phyloP scores from a whole-genome alignment of 768 basidiomycete genomes.

The Suillus variegatus region DNA sequence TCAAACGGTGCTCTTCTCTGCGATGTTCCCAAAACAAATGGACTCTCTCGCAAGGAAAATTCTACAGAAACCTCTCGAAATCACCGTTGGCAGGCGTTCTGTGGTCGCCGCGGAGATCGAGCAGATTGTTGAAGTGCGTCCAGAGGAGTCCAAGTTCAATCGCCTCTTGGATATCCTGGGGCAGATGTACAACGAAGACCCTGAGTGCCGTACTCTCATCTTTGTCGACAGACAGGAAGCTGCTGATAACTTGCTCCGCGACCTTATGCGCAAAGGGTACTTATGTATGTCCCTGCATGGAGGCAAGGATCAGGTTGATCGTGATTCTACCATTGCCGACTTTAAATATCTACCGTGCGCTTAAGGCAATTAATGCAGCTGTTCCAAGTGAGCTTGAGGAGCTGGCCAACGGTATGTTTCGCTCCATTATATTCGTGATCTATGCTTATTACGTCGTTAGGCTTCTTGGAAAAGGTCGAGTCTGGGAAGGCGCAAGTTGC shows the following conservation, averaged over 20 bases:
- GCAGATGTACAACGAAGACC: slow-evolving; percentile 95
- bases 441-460: slow-evolving; percentile 39
- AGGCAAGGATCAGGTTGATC: slow-evolving; percentile 97
- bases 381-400: slow-evolving; percentile 87
- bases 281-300: slow-evolving; percentile 97
- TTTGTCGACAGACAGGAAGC: slow-evolving; percentile 98
- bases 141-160: slow-evolving; percentile 93
- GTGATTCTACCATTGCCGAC: slow-evolving; percentile 95
- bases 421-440: slow-evolving; percentile 29
- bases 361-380: slow-evolving; percentile 87
- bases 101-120: slow-evolving; percentile 98
- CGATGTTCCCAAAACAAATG: slow-evolving; percentile 99
- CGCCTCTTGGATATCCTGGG: slow-evolving; percentile 95
- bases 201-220: slow-evolving; percentile 90
- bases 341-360: slow-evolving; percentile 94
- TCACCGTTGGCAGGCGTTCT: slow-evolving; percentile 96
- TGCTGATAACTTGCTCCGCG: slow-evolving; percentile 93
- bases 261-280: slow-evolving; percentile 94
- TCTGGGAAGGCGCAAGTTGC: slow-evolving; percentile 91
- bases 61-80: slow-evolving; percentile 89
- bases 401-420: slow-evolving; percentile 73
- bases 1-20: slow-evolving; percentile 97
- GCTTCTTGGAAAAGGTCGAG: slow-evolving; percentile 95
- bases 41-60: slow-evolving; percentile 96
- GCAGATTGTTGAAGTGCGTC: slow-evolving; percentile 94